phyloP scores from a whole-genome alignment of 257 asterid species.

The Echites panduratus region DNA sequence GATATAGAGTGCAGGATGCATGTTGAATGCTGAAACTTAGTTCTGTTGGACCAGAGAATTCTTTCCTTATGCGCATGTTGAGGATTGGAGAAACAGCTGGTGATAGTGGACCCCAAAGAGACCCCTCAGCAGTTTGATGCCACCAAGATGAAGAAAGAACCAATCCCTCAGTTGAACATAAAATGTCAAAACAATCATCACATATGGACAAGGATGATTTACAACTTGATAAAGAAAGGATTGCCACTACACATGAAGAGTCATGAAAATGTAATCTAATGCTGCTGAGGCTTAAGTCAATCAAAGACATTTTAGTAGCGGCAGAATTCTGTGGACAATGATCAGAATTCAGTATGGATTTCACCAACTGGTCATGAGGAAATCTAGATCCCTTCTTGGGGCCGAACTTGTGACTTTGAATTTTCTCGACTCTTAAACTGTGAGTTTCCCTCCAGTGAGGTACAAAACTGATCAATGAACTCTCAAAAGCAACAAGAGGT shows the following conservation, averaged over 20 bases:
- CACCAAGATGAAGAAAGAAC: constrained; percentile 67
- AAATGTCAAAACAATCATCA: constrained; percentile 45
- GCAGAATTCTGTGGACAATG: constrained; percentile 18
- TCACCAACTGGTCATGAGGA: constrained; percentile 20
- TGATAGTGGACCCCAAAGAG: constrained; percentile 75
- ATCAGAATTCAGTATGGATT: constrained; percentile 21
- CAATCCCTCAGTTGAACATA: constrained; percentile 64
- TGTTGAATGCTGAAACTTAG: constrained; percentile 59
- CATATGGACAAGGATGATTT: constrained; percentile 38
- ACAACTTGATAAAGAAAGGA: constrained; percentile 50
- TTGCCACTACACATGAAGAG: constrained; percentile 62
- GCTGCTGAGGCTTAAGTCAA: constrained; percentile 44
- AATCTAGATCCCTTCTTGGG: constrained; percentile 24
- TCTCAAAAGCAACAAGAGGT: constrained; percentile 32
- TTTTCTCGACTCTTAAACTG: constrained; percentile 29
- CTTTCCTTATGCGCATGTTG: constrained; percentile 54
- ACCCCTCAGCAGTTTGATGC: constrained; percentile 40
- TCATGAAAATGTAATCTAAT: constrained; percentile 74
- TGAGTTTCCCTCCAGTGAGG: constrained; percentile 41
- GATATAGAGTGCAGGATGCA: constrained; percentile 71
- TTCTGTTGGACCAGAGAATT: constrained; percentile 27
- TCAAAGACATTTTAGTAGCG: constrained; percentile 25
- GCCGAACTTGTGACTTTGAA: constrained; percentile 19
- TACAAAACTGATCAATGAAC: constrained; percentile 28
- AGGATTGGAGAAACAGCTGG: constrained; percentile 54